Percentiles rank a stretch among this genome's conserved stretches.
These are phyloP conservation scores for Neobulgaria alba DNA, from an alignment of 2,329 filamentous ascomycete genomes.

Conservation along the genomic window DNA sequence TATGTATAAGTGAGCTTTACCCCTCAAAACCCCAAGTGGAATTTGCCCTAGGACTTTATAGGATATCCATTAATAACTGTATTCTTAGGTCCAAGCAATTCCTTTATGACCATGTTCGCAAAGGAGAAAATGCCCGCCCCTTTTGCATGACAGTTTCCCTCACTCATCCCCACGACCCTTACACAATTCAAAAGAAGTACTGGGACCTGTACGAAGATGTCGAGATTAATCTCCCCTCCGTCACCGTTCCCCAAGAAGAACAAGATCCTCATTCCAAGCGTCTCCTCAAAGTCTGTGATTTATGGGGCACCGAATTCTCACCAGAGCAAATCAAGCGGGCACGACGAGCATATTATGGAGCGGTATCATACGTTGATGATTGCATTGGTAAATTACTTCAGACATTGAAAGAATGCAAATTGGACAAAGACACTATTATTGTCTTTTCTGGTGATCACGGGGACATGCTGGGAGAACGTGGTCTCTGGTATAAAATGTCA, in stretches of 20 bases:
- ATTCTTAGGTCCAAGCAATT: slow-evolving; percentile 61
- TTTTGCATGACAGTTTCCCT: slow-evolving; percentile 87
- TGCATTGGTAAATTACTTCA: slow-evolving; percentile 77
- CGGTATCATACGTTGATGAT: slow-evolving; percentile 89
- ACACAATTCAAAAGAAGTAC: slow-evolving; percentile 87
- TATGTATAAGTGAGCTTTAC: slow-evolving; percentile 61
- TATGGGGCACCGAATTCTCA: slow-evolving; percentile 75
- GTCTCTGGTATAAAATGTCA: slow-evolving; percentile 96
- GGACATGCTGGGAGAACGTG: slow-evolving; percentile 90
- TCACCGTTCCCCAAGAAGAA: slow-evolving; percentile 69
- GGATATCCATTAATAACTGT: slow-evolving; percentile 7
- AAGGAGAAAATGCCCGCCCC: slow-evolving; percentile 62
- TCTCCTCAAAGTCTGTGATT: slow-evolving; percentile 75
- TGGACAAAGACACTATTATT: slow-evolving; percentile 80
- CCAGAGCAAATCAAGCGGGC: slow-evolving; percentile 81
- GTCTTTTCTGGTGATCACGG: slow-evolving; percentile 92
- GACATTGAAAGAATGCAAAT: slow-evolving; percentile 67
- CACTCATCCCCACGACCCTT: slow-evolving; percentile 91
- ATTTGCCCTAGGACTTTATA: not conserved
- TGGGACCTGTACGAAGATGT: slow-evolving; percentile 89
- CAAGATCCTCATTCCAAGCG: slow-evolving; percentile 84
- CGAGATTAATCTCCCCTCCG: slow-evolving; percentile 75
- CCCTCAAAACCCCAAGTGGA: too few species aligned
- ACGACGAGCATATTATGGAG: slow-evolving; percentile 82
- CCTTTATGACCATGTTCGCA: slow-evolving; percentile 82